Base-by-base conservation (phyloP, 495 filamentous ascomycete species). In the Barbatosphaeria neglecta region DNA sequence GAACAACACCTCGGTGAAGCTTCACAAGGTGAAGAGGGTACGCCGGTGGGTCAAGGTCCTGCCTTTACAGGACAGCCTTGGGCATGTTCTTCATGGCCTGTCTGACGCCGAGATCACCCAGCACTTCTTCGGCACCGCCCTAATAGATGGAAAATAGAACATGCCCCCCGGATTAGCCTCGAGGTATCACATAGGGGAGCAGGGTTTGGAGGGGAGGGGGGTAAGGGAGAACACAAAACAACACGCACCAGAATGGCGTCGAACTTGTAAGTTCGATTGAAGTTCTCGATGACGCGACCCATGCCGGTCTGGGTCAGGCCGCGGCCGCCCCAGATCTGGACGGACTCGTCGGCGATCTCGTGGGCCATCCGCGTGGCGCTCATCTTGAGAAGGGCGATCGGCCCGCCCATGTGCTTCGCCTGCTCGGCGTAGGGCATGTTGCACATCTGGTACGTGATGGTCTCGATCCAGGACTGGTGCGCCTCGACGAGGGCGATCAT, bases 291-390 rank as follows among this genome's bases (percentile, higher is more conserved):
- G 20, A 85, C 68, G 37, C 74, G 74, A 22, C 87, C 87, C 86
- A 92, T 94, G 23, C 87, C 87, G 1, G 70, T 75, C 66, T 89
- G 83, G 2, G 86, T 94, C 16, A 94, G 57, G 1, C 80, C 87
- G 49, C 87, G 74, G 5, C 87, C 86, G 38, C 87, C 87, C 61
- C 88, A 94, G 61, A 94, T 87, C 62, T 94, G 89, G 1, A 85
- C 83, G 17, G 84, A 75, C 51, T 86, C 78, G 57, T 89, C 85
- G 46, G 87, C 86, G 56, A 87, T 80, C 58, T 92, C 86, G 56
- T 88, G 83, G 0, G 86, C 83, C 5, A 80, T 76, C 16, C 83
- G 75, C 5, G 87, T 94, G 35, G 72, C 67, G 57, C 80, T 81
- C 55, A 82, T 85, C 69, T 94, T 94, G 44, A 92, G 75, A 13